Conservation (phyloP, 2,329 filamentous ascomycete genomes). For the Neoscytalidium dimidiatum region DNA sequence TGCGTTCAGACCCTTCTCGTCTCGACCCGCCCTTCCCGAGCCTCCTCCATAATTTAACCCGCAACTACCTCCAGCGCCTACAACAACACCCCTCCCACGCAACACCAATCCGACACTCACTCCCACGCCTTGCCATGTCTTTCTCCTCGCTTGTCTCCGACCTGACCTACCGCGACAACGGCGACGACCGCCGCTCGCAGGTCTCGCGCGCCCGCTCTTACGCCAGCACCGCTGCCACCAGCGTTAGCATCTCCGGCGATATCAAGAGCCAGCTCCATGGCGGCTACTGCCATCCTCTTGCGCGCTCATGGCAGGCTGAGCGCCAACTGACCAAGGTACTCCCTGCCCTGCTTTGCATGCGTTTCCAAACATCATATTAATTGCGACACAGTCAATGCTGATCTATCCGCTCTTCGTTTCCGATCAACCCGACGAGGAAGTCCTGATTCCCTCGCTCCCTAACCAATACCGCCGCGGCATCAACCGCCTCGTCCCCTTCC, state of each 20-base stretch:
- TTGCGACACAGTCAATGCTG: conserved; percentile 76
- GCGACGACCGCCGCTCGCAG: conserved; percentile 44
- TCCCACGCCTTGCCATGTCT: conserved; percentile 42
- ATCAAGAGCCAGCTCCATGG: conserved; percentile 55
- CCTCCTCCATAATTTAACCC: conserved; percentile 15
- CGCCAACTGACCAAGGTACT: conserved; percentile 53
- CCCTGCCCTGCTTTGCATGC: background rate
- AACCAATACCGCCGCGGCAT: conserved; percentile 86
- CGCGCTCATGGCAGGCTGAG: conserved; percentile 55
- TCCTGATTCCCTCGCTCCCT: conserved; percentile 84
- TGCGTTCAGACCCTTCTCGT: conserved; percentile 15
- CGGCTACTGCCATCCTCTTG: conserved; percentile 54
- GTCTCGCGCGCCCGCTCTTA: conserved; percentile 51
- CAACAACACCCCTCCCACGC: background rate
- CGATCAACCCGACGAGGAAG: conserved; percentile 90
- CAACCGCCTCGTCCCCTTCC: conserved; percentile 81
- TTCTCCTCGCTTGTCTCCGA: conserved; percentile 56
- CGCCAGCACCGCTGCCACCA: conserved; percentile 54
- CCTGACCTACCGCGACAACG: conserved; percentile 50
- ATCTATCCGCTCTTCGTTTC: conserved; percentile 98
- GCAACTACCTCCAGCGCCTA: background rate
- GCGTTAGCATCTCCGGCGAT: conserved; percentile 54
- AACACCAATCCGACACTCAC: background rate
- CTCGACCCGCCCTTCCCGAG: conserved; percentile 8
- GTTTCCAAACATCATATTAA: background rate